phyloP scores from a whole-genome alignment of 257 asterid species.

The Fraxinus anomala region DNA sequence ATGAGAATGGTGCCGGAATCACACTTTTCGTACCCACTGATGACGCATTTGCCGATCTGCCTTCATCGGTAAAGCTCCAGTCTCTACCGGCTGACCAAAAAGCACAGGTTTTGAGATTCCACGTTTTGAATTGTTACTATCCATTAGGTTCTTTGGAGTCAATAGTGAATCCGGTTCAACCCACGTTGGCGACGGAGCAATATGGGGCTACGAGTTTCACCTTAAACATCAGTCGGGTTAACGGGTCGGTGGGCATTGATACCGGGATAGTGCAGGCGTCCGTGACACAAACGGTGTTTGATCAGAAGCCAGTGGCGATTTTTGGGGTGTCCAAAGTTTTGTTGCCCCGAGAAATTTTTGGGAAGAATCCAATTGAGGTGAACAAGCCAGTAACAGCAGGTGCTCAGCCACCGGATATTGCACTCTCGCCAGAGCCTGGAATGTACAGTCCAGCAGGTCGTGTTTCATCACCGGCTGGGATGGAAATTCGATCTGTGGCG shows the following conservation, averaged over 20 bases:
- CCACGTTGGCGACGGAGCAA: slow-evolving; percentile 82
- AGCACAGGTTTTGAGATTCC: slow-evolving; percentile 69
- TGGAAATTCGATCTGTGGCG: slow-evolving; percentile 31
- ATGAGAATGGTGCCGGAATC: slow-evolving; percentile 85
- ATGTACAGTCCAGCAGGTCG: slow-evolving; percentile 47
- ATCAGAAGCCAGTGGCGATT: slow-evolving; percentile 88
- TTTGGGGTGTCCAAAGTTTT: slow-evolving; percentile 80
- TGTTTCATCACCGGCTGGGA: slow-evolving; percentile 61
- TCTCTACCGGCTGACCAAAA: slow-evolving; percentile 74
- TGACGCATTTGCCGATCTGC: slow-evolving; percentile 73
- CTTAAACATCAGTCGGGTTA: slow-evolving; percentile 66
- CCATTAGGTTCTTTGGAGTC: slow-evolving; percentile 77
- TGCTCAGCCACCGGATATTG: slow-evolving; percentile 63
- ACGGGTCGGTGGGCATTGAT: slow-evolving; percentile 73
- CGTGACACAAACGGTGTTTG: slow-evolving; percentile 84
- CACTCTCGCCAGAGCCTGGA: slow-evolving; percentile 54
- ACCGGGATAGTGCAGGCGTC: slow-evolving; percentile 75
- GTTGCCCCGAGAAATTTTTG: slow-evolving; percentile 72
- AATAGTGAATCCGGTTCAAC: slow-evolving; percentile 81
- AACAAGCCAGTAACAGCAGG: slow-evolving; percentile 35
- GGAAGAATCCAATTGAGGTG: slow-evolving; percentile 53
- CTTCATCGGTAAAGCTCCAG: slow-evolving; percentile 62
- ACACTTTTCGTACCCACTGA: slow-evolving; percentile 85
- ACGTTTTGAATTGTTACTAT: slow-evolving; percentile 82
- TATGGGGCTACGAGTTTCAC: slow-evolving; percentile 80